These are phyloP conservation scores for Salix arbutifolia DNA, from an alignment of 345 rosid genomes.

Conservation along the genomic window DNA sequence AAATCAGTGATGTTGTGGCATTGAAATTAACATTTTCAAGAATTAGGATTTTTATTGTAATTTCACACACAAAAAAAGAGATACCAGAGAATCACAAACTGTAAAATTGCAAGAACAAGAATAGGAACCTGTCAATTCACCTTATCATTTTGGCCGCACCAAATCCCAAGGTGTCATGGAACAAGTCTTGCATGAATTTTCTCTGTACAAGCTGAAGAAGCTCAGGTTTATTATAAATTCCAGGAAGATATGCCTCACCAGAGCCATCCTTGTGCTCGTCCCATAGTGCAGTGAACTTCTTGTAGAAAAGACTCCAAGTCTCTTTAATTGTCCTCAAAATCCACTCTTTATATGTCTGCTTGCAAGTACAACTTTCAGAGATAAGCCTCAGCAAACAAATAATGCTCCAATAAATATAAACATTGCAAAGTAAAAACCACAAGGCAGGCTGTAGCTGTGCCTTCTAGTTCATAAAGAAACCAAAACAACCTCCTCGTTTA, in stretches of 20 bases:
- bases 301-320: conserved; percentile 69
- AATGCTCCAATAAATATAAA: neutral
- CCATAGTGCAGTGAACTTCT: conserved; percentile 70
- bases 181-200: conserved; percentile 56
- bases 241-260: conserved; percentile 87
- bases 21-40: neutral
- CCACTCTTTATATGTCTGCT: conserved; percentile 73
- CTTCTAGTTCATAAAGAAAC: neutral
- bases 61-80: neutral
- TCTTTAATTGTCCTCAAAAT: conserved; percentile 63
- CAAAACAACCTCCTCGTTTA: neutral
- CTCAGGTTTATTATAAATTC: conserved; percentile 60
- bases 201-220: conserved; percentile 59
- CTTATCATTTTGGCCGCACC: conserved; percentile 98
- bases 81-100: neutral
- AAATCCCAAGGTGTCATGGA: conserved; percentile 86
- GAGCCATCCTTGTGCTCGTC: conserved; percentile 65
- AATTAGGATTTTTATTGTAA: neutral
- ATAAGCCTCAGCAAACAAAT: neutral
- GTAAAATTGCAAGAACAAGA: neutral
- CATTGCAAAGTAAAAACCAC: neutral
- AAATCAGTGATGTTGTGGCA: neutral
- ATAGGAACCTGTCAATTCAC: conserved; percentile 27
- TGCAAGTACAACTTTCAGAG: neutral
- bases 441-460: neutral